Percentiles rank a stretch among this genome's conserved stretches.
Evolutionary conservation across 805 yeast genomes (phyloP).

Genomic region (Yarrowia sp.): DNA sequence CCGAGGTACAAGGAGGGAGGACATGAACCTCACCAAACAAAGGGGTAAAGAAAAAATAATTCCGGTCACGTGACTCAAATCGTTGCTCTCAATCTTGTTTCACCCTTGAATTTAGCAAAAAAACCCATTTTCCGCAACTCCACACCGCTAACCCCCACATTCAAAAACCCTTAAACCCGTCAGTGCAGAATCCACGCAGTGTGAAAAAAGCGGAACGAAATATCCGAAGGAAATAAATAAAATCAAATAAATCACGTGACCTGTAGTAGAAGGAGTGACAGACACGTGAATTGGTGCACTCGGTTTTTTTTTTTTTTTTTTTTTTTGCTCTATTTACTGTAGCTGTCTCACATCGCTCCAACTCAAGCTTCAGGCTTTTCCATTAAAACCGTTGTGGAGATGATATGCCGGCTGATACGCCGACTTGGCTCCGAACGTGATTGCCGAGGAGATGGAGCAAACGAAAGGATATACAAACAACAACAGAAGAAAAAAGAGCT

Average conservation of each 20-base stretch:
- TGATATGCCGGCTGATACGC: too few species aligned
- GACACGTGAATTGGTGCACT: too few species aligned
- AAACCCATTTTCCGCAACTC: not conserved
- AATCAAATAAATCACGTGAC: too few species aligned
- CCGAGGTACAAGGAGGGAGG: not conserved
- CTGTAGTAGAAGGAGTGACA: too few species aligned
- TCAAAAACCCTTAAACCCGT: not conserved
- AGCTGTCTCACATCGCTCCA: not conserved
- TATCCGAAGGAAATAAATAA: too few species aligned
- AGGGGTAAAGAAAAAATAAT: not conserved
- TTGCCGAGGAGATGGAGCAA: too few species aligned
- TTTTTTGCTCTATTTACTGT: not conserved
- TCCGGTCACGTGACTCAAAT: not conserved
- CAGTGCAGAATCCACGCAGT: not conserved
- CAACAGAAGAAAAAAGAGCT: too few species aligned
- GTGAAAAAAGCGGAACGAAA: not conserved
- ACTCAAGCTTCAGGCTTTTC: not conserved
- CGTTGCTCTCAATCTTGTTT: too few species aligned
- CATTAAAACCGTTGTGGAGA: not conserved
- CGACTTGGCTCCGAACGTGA: not conserved
- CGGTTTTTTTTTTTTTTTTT: too few species aligned
- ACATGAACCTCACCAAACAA: too few species aligned
- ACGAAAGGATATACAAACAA: not conserved
- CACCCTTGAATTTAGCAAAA: not conserved
- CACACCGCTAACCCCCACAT: not conserved